These are phyloP conservation scores for Pleochaeta shiraiana DNA, from an alignment of 2,329 filamentous ascomycete species.

Conservation along the genomic window DNA sequence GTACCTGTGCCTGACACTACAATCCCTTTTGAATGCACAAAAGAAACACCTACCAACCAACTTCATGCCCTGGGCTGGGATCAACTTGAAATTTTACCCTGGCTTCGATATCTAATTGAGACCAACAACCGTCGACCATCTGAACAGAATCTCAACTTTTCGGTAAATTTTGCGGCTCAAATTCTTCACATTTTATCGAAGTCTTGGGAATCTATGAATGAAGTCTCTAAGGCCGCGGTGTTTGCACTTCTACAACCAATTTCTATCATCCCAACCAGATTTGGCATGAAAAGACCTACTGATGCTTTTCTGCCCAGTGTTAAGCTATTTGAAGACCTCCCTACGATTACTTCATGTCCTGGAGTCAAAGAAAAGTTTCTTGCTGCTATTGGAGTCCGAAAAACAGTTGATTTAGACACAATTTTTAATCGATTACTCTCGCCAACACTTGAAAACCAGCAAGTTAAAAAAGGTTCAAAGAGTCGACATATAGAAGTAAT, in stretches of 20 bases:
- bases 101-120: constrained; percentile 64
- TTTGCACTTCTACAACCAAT: constrained; percentile 40
- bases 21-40: constrained; percentile 68
- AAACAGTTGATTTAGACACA: constrained; percentile 84
- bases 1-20: constrained; percentile 64
- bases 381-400: constrained; percentile 63
- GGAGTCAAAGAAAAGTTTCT: constrained; percentile 84
- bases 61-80: constrained; percentile 71
- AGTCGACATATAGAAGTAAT: constrained; percentile 94
- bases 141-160: constrained; percentile 48
- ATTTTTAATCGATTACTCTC: constrained; percentile 75
- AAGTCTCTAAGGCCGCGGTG: constrained; percentile 41
- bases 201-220: constrained; percentile 64
- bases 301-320: constrained; percentile 91
- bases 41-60: constrained; percentile 39
- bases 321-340: constrained; percentile 83
- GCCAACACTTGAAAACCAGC: constrained; percentile 27
- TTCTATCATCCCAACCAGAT: constrained; percentile 70
- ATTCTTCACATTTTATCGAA: constrained; percentile 68
- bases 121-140: constrained; percentile 34
- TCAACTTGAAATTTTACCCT: constrained; percentile 63
- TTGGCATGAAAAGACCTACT: constrained; percentile 65
- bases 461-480: constrained; percentile 24
- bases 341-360: constrained; percentile 52
- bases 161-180: constrained; percentile 51